Conservation (phyloP, 371 early-diverging fungal species). For the Neoconidiobolus thromboides region DNA sequence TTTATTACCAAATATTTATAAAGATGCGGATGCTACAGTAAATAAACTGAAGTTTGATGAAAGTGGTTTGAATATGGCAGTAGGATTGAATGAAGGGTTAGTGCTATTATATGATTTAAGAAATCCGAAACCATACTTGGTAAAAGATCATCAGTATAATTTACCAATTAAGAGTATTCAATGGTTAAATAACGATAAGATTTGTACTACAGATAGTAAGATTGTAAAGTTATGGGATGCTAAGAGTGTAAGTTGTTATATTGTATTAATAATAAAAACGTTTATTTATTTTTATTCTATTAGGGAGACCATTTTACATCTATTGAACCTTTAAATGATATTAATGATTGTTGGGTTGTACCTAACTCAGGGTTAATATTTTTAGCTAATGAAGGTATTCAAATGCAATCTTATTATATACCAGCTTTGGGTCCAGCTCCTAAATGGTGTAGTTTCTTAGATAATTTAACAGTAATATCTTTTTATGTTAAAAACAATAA, state of each 20-base stretch:
- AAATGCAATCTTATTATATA: slow-evolving; percentile 86
- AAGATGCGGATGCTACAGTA: slow-evolving; percentile 9
- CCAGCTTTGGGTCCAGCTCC: slow-evolving; percentile 92
- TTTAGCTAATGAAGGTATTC: slow-evolving; percentile 85
- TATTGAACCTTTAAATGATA: slow-evolving; percentile 75
- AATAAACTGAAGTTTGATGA: slow-evolving; percentile 52
- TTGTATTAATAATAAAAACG: neutral
- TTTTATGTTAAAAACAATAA: neutral
- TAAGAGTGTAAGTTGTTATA: slow-evolving; percentile 17
- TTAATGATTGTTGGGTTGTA: slow-evolving; percentile 82
- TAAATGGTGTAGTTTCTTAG: slow-evolving; percentile 87
- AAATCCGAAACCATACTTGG: slow-evolving; percentile 51
- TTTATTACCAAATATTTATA: neutral
- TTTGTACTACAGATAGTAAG: slow-evolving; percentile 78
- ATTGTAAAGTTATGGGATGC: slow-evolving; percentile 87
- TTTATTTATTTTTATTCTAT: neutral
- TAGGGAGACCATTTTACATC: slow-evolving; percentile 69
- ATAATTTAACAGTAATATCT: slow-evolving; percentile 57
- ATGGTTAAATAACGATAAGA: slow-evolving; percentile 61
- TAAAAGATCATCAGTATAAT: slow-evolving; percentile 95
- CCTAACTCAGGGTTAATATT: slow-evolving; percentile 79
- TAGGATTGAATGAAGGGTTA: slow-evolving; percentile 83
- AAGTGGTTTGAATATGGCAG: slow-evolving; percentile 78
- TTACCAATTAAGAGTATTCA: slow-evolving; percentile 76
- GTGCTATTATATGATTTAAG: slow-evolving; percentile 90